phyloP scores from a whole-genome alignment of 306 rosid species.

The Boehmeria nivea region DNA sequence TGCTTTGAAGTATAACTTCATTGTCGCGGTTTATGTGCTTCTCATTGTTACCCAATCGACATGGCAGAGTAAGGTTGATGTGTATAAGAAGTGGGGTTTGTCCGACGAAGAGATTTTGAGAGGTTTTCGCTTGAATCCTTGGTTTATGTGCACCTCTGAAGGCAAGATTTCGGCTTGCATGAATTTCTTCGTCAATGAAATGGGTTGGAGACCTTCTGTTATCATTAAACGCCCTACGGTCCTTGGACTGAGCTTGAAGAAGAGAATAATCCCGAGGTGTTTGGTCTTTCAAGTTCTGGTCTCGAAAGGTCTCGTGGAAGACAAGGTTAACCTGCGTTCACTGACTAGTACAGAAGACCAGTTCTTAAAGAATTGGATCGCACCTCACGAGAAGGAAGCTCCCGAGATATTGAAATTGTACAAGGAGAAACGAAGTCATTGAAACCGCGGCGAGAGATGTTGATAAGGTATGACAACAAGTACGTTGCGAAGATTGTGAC shows the following conservation, averaged over 20 bases:
- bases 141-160: conserved; percentile 24
- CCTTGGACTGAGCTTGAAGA: conserved; percentile 30
- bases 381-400: conserved; percentile 1
- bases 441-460: not conserved
- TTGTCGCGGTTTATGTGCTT: conserved; percentile 24
- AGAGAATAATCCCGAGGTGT: conserved; percentile 41
- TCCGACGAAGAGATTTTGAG: conserved; percentile 26
- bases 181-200: conserved; percentile 32
- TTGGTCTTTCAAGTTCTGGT: conserved; percentile 20
- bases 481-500: too few species aligned
- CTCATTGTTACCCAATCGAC: conserved; percentile 11
- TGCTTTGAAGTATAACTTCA: conserved; percentile 15
- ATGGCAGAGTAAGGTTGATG: conserved; percentile 34
- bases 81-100: conserved; percentile 55
- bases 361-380: conserved; percentile 29
- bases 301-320: conserved; percentile 25
- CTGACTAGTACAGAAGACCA: not conserved
- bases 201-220: conserved; percentile 22
- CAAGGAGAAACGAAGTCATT: conserved; percentile 7
- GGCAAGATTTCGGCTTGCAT: conserved; percentile 31
- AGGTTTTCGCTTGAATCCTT: conserved; percentile 36
- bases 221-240: not conserved
- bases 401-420: conserved; percentile 17
- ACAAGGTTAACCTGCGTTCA: not conserved
- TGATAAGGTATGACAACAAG: conserved; percentile 2